phyloP scores from a whole-genome alignment of 2,329 filamentous ascomycete species.

The Coleophoma cylindrospora region DNA sequence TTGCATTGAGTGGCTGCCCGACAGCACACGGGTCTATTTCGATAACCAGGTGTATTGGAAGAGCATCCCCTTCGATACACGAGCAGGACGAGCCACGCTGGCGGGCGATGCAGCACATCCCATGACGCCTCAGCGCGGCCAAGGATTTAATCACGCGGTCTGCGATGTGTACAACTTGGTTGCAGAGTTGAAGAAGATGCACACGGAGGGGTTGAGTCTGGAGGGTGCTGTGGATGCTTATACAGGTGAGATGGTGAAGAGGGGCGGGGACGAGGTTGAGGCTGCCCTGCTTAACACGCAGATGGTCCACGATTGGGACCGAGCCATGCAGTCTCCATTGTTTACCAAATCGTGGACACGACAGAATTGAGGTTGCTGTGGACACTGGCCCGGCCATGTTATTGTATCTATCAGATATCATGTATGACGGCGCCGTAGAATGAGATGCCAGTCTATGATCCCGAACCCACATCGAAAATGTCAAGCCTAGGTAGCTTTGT shows the following conservation, averaged over 20 bases:
- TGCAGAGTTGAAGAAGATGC: constrained; percentile 6
- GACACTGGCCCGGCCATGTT: too few relatives aligned
- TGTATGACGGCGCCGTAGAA: too few relatives aligned
- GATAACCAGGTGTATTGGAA: constrained; percentile 21
- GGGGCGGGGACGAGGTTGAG: constrained; percentile 9
- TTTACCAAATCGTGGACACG: constrained; percentile 4
- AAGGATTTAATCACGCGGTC: constrained; percentile 6
- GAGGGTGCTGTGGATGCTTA: constrained; percentile 8
- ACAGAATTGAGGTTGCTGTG: background rate
- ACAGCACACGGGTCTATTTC: constrained; percentile 21
- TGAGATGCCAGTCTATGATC: too few relatives aligned
- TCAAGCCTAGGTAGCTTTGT: too few relatives aligned
- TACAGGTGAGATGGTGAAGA: constrained; percentile 7
- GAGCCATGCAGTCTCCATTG: constrained; percentile 6
- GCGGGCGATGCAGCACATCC: constrained; percentile 25
- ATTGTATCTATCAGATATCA: too few relatives aligned
- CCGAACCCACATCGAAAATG: too few relatives aligned
- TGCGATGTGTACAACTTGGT: background rate
- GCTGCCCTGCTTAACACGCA: constrained; percentile 4
- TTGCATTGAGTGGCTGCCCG: constrained; percentile 26
- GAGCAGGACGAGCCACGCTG: constrained; percentile 19
- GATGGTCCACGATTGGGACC: constrained; percentile 10
- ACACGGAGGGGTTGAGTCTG: constrained; percentile 3
- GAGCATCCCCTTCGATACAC: constrained; percentile 23
- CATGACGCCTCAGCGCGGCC: constrained; percentile 26